These are phyloP conservation scores for Cladosporium cucumerinum DNA, from an alignment of 2,329 filamentous ascomycete species.

Conservation along the genomic window DNA sequence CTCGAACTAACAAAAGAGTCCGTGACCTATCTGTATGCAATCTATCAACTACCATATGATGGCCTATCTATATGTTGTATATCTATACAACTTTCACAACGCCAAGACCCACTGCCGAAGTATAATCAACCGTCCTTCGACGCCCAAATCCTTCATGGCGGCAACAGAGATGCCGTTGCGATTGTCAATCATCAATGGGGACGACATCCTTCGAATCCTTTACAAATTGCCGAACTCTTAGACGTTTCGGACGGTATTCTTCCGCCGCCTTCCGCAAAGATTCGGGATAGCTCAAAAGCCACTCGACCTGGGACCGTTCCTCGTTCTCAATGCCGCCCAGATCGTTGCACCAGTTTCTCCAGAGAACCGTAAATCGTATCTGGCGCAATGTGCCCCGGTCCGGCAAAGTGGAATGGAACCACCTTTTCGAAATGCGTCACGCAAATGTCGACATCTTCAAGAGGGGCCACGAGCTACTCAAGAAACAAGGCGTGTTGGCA, in stretches of 20 bases:
- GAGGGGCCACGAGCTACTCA: background rate
- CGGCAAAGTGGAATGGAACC: background rate
- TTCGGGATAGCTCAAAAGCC: background rate
- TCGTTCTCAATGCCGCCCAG: background rate
- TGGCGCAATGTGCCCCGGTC: background rate
- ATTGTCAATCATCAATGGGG: background rate
- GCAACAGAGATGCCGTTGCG: background rate
- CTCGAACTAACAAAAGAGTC: rapidly evolving
- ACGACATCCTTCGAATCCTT: background rate
- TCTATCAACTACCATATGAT: background rate
- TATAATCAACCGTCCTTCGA: background rate
- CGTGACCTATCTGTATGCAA: background rate
- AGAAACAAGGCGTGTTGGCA: background rate
- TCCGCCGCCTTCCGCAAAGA: background rate
- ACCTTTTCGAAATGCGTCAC: background rate
- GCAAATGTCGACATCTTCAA: background rate
- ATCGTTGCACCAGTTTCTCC: background rate
- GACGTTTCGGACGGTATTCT: background rate
- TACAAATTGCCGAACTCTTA: background rate
- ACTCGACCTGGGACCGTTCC: background rate
- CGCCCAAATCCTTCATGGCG: background rate
- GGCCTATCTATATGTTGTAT: background rate
- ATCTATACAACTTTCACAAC: background rate
- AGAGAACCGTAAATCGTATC: background rate
- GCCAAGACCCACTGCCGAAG: background rate